These are phyloP conservation scores for Turnera subulata DNA, from an alignment of 345 rosid genomes.

Conservation along the genomic window DNA sequence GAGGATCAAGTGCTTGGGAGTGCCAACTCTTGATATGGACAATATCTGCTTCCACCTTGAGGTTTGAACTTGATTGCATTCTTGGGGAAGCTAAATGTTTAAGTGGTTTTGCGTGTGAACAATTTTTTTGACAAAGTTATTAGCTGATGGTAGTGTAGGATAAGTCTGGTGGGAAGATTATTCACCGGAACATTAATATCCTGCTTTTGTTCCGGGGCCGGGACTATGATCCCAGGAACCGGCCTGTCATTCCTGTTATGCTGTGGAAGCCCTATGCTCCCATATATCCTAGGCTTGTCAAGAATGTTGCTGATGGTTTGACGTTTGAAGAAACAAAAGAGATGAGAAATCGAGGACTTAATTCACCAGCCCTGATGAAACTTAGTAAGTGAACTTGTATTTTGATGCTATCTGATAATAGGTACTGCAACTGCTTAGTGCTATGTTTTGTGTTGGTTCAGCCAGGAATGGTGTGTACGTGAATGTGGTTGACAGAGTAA, in stretches of 20 bases:
- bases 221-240: conserved; percentile 62
- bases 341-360: conserved; percentile 66
- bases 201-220: conserved; percentile 72
- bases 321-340: conserved; percentile 85
- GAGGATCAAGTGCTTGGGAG: conserved; percentile 92
- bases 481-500: conserved; percentile 67
- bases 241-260: conserved; percentile 73
- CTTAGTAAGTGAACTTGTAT: conserved; percentile 48
- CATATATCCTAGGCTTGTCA: conserved; percentile 73
- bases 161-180: conserved; percentile 73
- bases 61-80: conserved; percentile 33
- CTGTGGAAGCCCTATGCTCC: conserved; percentile 93
- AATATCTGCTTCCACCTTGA: conserved; percentile 80
- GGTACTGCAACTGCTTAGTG: neutral
- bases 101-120: neutral
- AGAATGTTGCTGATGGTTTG: conserved; percentile 66
- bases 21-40: conserved; percentile 91
- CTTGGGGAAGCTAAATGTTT: neutral
- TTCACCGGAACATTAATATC: conserved; percentile 58
- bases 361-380: conserved; percentile 56
- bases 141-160: conserved; percentile 52
- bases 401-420: neutral
- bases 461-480: conserved; percentile 93
- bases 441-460: conserved; percentile 24
- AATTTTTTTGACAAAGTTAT: conserved; percentile 1